phyloP scores from a whole-genome alignment of 78 protist species.

The Dictyostelium capitatum region DNA sequence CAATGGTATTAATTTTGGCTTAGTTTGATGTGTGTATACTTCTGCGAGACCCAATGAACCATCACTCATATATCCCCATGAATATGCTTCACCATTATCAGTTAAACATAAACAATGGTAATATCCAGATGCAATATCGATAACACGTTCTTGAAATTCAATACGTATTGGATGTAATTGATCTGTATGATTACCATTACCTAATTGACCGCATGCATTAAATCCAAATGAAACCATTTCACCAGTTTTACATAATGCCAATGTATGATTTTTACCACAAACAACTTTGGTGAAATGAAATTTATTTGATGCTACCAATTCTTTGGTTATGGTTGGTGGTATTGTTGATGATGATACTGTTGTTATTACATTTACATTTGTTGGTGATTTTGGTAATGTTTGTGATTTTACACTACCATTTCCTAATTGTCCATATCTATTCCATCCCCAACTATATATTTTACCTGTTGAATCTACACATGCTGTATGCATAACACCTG shows the following conservation, averaged over 20 bases:
- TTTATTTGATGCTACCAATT: not conserved
- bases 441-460: conserved; percentile 74
- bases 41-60: conserved; percentile 66
- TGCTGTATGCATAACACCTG: conserved; percentile 66
- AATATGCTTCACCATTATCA: conserved; percentile 42
- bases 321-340: not conserved
- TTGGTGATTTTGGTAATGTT: not conserved
- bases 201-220: conserved; percentile 86
- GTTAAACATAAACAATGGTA: conserved; percentile 47
- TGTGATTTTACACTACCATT: conserved; percentile 31
- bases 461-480: conserved; percentile 30
- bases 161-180: conserved; percentile 2
- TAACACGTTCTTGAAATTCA: conserved; percentile 28
- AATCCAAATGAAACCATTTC: conserved; percentile 67
- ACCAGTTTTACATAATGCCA: conserved; percentile 34
- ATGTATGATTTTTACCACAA: conserved; percentile 80
- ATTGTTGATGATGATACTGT: not conserved
- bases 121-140: conserved; percentile 55
- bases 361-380: not conserved
- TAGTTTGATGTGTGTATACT: conserved; percentile 49
- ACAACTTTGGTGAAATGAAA: conserved; percentile 17
- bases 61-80: conserved; percentile 70
- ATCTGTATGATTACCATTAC: conserved; percentile 26
- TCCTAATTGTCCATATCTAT: conserved; percentile 86
- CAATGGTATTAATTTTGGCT: conserved; percentile 52